Evolutionary conservation across 306 rosid species (phyloP).

Genomic region (Rosa chinensis): DNA sequence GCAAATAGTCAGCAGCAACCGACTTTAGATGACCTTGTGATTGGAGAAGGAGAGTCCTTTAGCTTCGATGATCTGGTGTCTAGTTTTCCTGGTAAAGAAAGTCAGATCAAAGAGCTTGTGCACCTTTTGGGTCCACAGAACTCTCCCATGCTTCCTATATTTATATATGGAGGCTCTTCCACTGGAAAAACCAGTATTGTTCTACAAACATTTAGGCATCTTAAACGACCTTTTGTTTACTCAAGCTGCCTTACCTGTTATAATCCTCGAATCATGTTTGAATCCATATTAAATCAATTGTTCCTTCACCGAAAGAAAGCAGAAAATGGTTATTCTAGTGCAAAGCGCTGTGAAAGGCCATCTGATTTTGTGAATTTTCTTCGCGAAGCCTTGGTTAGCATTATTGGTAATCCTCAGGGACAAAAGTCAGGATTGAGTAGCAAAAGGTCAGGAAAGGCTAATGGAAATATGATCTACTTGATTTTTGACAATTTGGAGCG

Average conservation of each 20-base stretch:
- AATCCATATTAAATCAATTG: conserved; percentile 72
- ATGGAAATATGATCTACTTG: conserved; percentile 79
- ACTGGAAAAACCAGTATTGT: conserved; percentile 74
- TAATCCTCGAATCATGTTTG: conserved; percentile 70
- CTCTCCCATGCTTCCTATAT: conserved; percentile 77
- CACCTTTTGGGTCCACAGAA: conserved; percentile 69
- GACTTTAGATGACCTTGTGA: conserved; percentile 57
- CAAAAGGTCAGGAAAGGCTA: conserved; percentile 37
- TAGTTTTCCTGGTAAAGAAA: conserved; percentile 63
- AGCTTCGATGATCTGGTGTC: conserved; percentile 58
- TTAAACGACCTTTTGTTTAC: conserved; percentile 78
- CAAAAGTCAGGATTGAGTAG: conserved; percentile 34
- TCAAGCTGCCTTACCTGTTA: conserved; percentile 85
- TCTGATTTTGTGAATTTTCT: conserved; percentile 78
- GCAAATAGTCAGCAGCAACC: conserved; percentile 35
- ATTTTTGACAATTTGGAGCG: conserved; percentile 81
- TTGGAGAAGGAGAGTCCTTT: conserved; percentile 69
- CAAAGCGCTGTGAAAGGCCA: conserved; percentile 77
- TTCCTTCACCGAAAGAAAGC: conserved; percentile 66
- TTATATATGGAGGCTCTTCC: conserved; percentile 75
- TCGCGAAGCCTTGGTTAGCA: conserved; percentile 65
- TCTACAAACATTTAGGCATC: conserved; percentile 67
- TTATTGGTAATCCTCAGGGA: conserved; percentile 46
- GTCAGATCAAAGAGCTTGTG: conserved; percentile 64
- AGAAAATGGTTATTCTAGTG: conserved; percentile 63